Evolutionary conservation across 1,284 basidiomycete genomes (phyloP).

Genomic region (Rugosomyces carneus): DNA sequence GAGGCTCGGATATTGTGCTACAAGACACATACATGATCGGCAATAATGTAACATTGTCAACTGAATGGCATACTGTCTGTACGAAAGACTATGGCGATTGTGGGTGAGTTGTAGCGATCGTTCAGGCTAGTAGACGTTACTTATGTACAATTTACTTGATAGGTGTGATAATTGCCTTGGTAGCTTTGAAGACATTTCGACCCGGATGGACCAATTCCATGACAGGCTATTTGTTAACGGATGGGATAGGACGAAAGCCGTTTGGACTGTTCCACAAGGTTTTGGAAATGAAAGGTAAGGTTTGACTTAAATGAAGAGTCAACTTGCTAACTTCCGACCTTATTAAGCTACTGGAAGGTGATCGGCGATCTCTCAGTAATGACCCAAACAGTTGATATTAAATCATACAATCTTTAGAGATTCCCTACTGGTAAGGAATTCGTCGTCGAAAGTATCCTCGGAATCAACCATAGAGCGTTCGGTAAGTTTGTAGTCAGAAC

Average conservation of each 20-base stretch:
- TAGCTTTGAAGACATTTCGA: conserved; percentile 55
- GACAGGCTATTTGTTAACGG: conserved; percentile 53
- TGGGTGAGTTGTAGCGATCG: conserved; percentile 33
- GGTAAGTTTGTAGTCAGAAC: conserved; percentile 26
- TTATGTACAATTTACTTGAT: neutral
- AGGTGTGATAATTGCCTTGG: conserved; percentile 49
- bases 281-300: conserved; percentile 59
- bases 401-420: conserved; percentile 23
- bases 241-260: conserved; percentile 55
- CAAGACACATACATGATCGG: conserved; percentile 52
- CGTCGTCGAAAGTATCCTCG: conserved; percentile 55
- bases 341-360: conserved; percentile 56
- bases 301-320: too few species aligned
- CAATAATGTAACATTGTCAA: conserved; percentile 64
- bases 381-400: neutral
- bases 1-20: conserved; percentile 53
- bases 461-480: conserved; percentile 64
- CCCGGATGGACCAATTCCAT: conserved; percentile 56
- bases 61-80: conserved; percentile 42
- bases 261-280: conserved; percentile 75
- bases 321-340: too few species aligned
- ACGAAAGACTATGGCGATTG: conserved; percentile 63
- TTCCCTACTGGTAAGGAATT: conserved; percentile 65
- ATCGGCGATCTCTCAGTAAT: too few species aligned
- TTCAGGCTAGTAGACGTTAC: neutral